Percentiles rank a stretch among this genome's conserved stretches.
phyloP scores from a whole-genome alignment of 441 rosid species.

The Rhodomyrtus psidioides region DNA sequence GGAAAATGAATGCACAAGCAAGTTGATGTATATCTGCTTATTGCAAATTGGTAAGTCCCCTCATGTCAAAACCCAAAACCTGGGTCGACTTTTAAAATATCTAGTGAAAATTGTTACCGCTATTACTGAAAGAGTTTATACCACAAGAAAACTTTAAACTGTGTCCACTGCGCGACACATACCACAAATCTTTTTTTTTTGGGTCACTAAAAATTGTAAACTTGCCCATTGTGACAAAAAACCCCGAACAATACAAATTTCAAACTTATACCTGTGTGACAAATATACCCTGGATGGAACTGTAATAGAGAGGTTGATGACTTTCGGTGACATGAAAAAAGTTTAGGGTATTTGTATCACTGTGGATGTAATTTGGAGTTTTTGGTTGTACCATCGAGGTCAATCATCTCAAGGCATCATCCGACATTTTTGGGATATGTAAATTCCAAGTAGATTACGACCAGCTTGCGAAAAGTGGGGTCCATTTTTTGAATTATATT shows the following conservation, averaged over 20 bases:
- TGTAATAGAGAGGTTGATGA: no score
- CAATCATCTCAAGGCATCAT: background rate
- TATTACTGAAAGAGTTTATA: background rate
- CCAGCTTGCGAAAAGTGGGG: background rate
- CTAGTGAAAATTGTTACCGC: background rate
- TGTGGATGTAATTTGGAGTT: no score
- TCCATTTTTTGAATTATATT: background rate
- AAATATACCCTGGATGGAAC: no score
- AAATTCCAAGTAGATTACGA: background rate
- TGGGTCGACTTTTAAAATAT: background rate
- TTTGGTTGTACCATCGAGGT: background rate
- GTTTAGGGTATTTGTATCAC: no score
- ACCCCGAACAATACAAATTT: no score
- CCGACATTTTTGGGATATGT: background rate
- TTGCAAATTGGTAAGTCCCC: background rate
- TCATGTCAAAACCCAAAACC: background rate
- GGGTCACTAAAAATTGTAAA: no score
- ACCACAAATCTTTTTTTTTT: no score
- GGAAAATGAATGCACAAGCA: background rate
- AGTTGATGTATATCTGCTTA: background rate
- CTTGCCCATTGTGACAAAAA: no score
- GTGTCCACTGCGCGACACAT: no score
- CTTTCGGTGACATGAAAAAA: no score
- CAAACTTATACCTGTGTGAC: no score
- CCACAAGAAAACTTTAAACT: no score